Conservation (phyloP, 768 basidiomycete species). For the Russula dissimulans region DNA sequence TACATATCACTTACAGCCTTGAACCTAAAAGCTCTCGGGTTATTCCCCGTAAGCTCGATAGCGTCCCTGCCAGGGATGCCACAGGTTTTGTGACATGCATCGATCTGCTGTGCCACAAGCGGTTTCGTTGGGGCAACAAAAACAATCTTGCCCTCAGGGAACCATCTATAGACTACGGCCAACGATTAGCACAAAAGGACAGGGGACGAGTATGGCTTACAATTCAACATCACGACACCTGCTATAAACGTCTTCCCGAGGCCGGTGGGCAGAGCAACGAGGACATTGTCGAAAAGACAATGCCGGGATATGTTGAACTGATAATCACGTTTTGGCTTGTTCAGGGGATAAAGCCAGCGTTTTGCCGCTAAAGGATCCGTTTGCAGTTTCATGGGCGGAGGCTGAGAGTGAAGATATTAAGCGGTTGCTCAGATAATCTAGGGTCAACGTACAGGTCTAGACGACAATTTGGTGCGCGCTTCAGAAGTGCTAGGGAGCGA, state of each 20-base stretch:
- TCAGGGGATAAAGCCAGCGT: conserved; percentile 89
- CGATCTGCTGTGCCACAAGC: conserved; percentile 89
- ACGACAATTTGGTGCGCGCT: neutral
- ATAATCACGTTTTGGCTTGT: conserved; percentile 82
- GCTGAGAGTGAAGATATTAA: conserved; percentile 30
- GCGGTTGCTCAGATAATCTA: neutral
- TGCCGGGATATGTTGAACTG: conserved; percentile 87
- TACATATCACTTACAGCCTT: conserved; percentile 41
- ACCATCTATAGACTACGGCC: conserved; percentile 77
- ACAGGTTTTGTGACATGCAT: conserved; percentile 86
- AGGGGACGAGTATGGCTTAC: conserved; percentile 34
- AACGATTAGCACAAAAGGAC: conserved; percentile 1
- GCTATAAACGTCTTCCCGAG: conserved; percentile 98
- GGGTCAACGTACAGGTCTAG: conserved; percentile 7
- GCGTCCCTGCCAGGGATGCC: conserved; percentile 87
- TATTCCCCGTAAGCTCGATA: conserved; percentile 78
- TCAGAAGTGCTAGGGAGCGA: neutral
- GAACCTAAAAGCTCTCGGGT: conserved; percentile 41
- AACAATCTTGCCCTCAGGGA: conserved; percentile 82
- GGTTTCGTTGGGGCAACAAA: conserved; percentile 97
- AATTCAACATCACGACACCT: conserved; percentile 93
- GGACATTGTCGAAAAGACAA: conserved; percentile 84
- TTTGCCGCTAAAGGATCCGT: conserved; percentile 70
- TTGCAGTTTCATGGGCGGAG: conserved; percentile 66
- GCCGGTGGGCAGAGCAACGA: conserved; percentile 92